These are phyloP conservation scores for Ganoderma sinense DNA, from an alignment of 1,284 basidiomycete genomes.

Conservation along the genomic window DNA sequence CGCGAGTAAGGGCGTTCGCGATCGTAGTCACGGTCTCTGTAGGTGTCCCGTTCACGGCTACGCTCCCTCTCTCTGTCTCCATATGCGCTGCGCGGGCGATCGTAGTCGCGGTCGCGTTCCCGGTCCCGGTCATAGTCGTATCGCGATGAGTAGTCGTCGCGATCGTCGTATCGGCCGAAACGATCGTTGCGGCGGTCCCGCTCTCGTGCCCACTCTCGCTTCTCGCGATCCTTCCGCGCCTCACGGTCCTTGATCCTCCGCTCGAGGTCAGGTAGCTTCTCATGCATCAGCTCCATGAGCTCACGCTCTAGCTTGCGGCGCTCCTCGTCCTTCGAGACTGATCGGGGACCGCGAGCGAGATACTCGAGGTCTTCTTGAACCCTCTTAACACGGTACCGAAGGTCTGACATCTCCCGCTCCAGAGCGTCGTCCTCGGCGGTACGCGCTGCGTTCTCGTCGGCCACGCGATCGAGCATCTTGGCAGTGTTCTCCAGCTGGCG, in stretches of 20 bases:
- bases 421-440: conserved; percentile 88
- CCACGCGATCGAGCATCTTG: conserved; percentile 80
- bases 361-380: conserved; percentile 96
- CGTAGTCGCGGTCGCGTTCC: conserved; percentile 46
- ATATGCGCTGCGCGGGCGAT: conserved; percentile 48
- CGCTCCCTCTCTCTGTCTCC: conserved; percentile 21
- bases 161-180: conserved; percentile 72
- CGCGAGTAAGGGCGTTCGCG: conserved; percentile 37
- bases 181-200: conserved; percentile 89
- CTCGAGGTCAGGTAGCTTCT: conserved; percentile 92
- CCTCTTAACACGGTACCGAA: conserved; percentile 87
- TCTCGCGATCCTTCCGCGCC: conserved; percentile 78
- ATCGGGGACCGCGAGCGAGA: conserved; percentile 80
- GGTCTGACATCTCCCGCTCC: conserved; percentile 89
- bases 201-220: conserved; percentile 80
- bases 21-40: conserved; percentile 42
- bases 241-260: conserved; percentile 85
- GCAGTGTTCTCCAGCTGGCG: conserved; percentile 86
- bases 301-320: conserved; percentile 90
- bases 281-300: conserved; percentile 88
- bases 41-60: conserved; percentile 42
- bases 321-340: conserved; percentile 85
- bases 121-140: conserved; percentile 49
- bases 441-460: conserved; percentile 64
- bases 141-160: conserved; percentile 42